Percentiles rank a stretch among this genome's conserved stretches.
These are phyloP conservation scores for Xylariaceae sp. DNA, from an alignment of 2,329 filamentous ascomycete species.

Conservation along the genomic window DNA sequence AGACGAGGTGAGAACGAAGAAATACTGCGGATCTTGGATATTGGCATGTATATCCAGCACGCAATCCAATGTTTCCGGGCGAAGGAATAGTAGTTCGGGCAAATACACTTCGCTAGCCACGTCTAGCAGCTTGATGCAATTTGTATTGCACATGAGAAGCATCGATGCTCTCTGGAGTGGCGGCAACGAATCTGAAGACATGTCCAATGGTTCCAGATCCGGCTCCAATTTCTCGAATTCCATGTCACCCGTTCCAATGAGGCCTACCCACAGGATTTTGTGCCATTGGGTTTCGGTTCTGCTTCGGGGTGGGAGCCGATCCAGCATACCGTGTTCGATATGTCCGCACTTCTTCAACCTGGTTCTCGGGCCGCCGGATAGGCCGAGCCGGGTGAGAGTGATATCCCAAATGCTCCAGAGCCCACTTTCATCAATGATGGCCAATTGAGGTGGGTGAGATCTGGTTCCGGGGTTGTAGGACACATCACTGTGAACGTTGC, in stretches of 20 bases:
- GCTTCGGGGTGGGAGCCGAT: constrained; percentile 24
- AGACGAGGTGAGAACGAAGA: constrained; percentile 23
- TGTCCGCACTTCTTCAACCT: constrained; percentile 34
- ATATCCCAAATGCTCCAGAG: constrained; percentile 64
- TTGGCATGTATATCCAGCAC: constrained; percentile 22
- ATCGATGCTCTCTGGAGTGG: constrained; percentile 50
- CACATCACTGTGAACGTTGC: constrained; percentile 51
- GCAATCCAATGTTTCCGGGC: constrained; percentile 12
- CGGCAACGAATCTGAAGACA: constrained; percentile 20
- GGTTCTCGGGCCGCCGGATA: constrained; percentile 26
- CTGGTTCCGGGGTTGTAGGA: constrained; percentile 50
- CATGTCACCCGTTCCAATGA: constrained; percentile 11
- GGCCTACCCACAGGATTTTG: constrained; percentile 35
- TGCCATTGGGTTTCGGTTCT: constrained; percentile 29
- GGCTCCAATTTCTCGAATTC: constrained; percentile 16
- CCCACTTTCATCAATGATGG: constrained; percentile 56
- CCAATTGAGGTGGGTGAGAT: constrained; percentile 52
- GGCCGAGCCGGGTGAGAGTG: constrained; percentile 26
- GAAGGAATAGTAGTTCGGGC: constrained; percentile 18
- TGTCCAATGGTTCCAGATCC: constrained; percentile 26
- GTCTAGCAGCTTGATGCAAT: constrained; percentile 21
- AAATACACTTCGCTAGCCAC: constrained; percentile 17
- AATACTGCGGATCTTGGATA: constrained; percentile 19
- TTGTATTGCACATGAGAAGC: constrained; percentile 29
- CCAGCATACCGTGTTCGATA: constrained; percentile 31